phyloP scores from a whole-genome alignment of 768 basidiomycete species.

The Pleurotus cornucopiae region DNA sequence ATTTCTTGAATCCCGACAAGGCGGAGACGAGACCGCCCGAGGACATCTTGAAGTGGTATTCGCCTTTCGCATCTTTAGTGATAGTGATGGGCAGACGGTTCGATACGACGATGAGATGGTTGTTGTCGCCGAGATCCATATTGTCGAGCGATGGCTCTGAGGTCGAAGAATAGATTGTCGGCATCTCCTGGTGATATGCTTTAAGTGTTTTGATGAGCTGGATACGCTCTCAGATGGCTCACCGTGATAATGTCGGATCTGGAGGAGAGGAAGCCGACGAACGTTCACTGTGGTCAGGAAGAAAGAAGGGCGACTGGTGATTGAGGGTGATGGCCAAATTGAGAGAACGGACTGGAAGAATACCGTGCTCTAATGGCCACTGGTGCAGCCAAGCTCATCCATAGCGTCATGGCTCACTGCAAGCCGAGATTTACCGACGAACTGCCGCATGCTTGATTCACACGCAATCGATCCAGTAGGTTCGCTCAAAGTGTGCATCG shows the following conservation, averaged over 20 bases:
- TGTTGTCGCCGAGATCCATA: constrained; percentile 46
- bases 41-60: constrained; percentile 99
- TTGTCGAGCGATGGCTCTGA: constrained; percentile 24
- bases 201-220: constrained; percentile 6
- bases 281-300: constrained; percentile 1
- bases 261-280: background rate
- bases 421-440: constrained; percentile 4
- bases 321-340: constrained; percentile 23
- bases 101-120: constrained; percentile 90
- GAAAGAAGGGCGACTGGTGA: background rate
- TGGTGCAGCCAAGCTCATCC: too few relatives aligned
- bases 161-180: constrained; percentile 22
- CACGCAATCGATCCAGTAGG: background rate
- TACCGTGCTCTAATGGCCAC: too few relatives aligned
- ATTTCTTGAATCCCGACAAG: constrained; percentile 97
- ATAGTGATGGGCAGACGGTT: constrained; percentile 96
- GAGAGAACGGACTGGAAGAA: constrained; percentile 15
- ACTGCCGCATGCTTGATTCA: background rate
- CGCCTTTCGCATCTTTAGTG: constrained; percentile 84
- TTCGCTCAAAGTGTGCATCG: background rate
- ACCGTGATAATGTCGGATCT: constrained; percentile 6
- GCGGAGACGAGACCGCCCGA: constrained; percentile 97
- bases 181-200: background rate
- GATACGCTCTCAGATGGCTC: background rate
- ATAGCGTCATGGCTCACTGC: too few relatives aligned